A percentile compares a stretch with the other conserved stretches of the same genome.
Evolutionary conservation across 2,329 filamentous ascomycete species (phyloP).

Genomic region (Diaporthe sp.): DNA sequence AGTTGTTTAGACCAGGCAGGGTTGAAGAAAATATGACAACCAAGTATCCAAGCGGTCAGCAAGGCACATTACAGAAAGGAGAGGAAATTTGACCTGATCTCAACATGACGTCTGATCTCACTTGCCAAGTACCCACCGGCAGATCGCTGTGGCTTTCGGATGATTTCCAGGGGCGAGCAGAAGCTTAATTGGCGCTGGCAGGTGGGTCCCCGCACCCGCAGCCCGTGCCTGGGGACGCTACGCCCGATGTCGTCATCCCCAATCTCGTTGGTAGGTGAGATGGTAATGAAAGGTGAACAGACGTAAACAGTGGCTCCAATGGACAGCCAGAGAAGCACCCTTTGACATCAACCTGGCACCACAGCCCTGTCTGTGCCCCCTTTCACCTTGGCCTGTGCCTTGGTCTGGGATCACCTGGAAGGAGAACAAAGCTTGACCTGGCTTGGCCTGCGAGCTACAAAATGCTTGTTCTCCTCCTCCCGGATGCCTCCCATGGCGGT

Average conservation of each 20-base stretch:
- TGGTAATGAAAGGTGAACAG: neutral
- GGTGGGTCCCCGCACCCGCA: neutral
- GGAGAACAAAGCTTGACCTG: slow-evolving; percentile 22
- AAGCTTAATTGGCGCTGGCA: neutral
- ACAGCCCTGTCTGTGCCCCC: slow-evolving; percentile 6
- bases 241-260: slow-evolving; percentile 20
- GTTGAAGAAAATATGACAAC: neutral
- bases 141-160: slow-evolving; percentile 16
- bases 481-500: too few relatives aligned
- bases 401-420: neutral
- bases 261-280: neutral
- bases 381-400: neutral
- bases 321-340: neutral
- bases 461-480: slow-evolving; percentile 11
- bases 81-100: slow-evolving; percentile 3
- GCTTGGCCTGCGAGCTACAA: slow-evolving; percentile 19
- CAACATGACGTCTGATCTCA: slow-evolving; percentile 16
- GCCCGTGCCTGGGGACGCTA: slow-evolving; percentile 10
- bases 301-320: neutral
- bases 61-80: too few relatives aligned
- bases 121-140: neutral
- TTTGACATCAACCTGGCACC: slow-evolving; percentile 21
- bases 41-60: neutral
- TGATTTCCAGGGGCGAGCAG: slow-evolving; percentile 21
- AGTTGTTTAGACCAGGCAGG: neutral